Conservation (phyloP, 495 filamentous ascomycete species). For the Thozetella sp. region DNA sequence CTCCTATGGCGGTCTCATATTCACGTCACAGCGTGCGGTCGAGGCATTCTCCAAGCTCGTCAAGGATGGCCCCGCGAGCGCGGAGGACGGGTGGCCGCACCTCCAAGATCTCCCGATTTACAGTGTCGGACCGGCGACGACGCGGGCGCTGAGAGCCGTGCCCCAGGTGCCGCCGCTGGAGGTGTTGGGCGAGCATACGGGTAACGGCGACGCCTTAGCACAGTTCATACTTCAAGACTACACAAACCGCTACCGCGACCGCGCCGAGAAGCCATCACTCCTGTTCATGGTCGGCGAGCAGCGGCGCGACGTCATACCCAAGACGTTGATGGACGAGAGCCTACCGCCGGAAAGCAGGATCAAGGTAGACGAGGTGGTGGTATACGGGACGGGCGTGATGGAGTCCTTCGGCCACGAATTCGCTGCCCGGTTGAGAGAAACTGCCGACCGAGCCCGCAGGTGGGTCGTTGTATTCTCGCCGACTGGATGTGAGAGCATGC, state of each 20-base stretch:
- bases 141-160: constrained; percentile 66
- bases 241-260: constrained; percentile 34
- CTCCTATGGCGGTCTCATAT: constrained; percentile 81
- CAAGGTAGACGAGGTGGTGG: constrained; percentile 71
- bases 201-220: constrained; percentile 80
- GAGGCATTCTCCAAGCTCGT: constrained; percentile 79
- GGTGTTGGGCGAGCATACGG: constrained; percentile 75
- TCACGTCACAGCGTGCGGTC: constrained; percentile 93
- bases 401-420: constrained; percentile 73
- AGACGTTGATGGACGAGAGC: constrained; percentile 60
- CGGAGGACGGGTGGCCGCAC: constrained; percentile 40
- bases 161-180: constrained; percentile 45
- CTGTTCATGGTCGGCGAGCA: constrained; percentile 89
- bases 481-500: constrained; percentile 81
- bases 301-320: constrained; percentile 85
- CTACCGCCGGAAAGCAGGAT: constrained; percentile 49
- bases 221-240: constrained; percentile 78
- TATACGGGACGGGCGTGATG: constrained; percentile 87
- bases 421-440: constrained; percentile 38
- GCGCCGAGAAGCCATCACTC: constrained; percentile 56
- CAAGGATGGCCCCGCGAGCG: constrained; percentile 33
- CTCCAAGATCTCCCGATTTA: constrained; percentile 68
- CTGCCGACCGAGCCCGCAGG: constrained; percentile 35
- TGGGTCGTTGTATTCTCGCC: constrained; percentile 97
- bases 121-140: constrained; percentile 91